Conservation (phyloP, 140 eudicot species). For the Flaveria floridana region DNA sequence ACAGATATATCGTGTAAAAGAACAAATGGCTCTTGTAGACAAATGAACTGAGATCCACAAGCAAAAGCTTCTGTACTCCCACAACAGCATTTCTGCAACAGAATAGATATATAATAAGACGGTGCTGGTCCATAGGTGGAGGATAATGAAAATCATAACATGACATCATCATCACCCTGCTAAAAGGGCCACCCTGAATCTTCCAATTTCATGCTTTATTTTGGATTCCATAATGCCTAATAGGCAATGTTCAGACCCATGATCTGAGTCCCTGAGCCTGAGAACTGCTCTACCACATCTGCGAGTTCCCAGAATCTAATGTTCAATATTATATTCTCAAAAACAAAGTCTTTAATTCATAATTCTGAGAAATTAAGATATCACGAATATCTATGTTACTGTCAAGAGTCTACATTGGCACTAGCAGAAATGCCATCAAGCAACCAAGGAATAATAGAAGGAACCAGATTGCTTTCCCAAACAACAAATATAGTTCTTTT, state of each 20-base stretch:
- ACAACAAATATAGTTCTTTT: not conserved
- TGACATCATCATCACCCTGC: slow-evolving; percentile 59
- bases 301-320: slow-evolving; percentile 71
- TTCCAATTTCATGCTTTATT: slow-evolving; percentile 40
- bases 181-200: slow-evolving; percentile 47
- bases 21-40: slow-evolving; percentile 41
- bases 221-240: slow-evolving; percentile 42
- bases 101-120: slow-evolving; percentile 55
- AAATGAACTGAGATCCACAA: slow-evolving; percentile 58
- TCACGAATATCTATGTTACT: slow-evolving; percentile 33
- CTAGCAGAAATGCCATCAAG: slow-evolving; percentile 26
- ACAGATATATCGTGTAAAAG: slow-evolving; percentile 45
- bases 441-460: slow-evolving; percentile 21
- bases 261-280: slow-evolving; percentile 57
- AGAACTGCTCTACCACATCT: slow-evolving; percentile 65
- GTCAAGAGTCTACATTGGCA: slow-evolving; percentile 20
- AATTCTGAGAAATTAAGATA: slow-evolving; percentile 33
- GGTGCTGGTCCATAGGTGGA: slow-evolving; percentile 43
- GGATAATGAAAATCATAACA: slow-evolving; percentile 53
- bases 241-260: slow-evolving; percentile 44
- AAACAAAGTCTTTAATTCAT: slow-evolving; percentile 37
- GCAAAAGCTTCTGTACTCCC: slow-evolving; percentile 67
- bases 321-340: slow-evolving; percentile 46
- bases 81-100: slow-evolving; percentile 83
- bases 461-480: slow-evolving; percentile 10